These are phyloP conservation scores for Tuber microsphaerosporum DNA, from an alignment of 495 filamentous ascomycete species.

Conservation along the genomic window DNA sequence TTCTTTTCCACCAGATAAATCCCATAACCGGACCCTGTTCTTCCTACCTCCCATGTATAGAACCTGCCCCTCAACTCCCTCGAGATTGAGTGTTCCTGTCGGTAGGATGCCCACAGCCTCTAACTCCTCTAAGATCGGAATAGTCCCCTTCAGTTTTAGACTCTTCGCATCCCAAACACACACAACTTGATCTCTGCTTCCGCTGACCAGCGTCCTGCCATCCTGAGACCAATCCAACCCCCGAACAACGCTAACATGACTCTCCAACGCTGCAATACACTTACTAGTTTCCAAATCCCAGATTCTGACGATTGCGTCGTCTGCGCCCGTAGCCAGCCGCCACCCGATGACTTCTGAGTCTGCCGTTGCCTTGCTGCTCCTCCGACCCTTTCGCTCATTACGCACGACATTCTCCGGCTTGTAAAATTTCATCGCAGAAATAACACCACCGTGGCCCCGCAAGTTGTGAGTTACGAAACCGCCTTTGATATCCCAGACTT, in stretches of 20 bases:
- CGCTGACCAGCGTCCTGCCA: conserved; percentile 72
- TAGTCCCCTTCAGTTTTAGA: conserved; percentile 76
- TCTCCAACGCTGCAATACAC: conserved; percentile 69
- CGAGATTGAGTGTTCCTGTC: conserved; percentile 22
- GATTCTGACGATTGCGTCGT: conserved; percentile 83
- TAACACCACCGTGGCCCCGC: conserved; percentile 78
- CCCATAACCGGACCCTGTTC: conserved; percentile 76
- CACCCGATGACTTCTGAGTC: conserved; percentile 53
- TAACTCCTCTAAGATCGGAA: conserved; percentile 76
- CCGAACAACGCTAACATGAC: conserved; percentile 87
- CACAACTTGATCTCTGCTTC: conserved; percentile 87
- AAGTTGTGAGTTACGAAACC: conserved; percentile 94
- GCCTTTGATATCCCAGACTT: conserved; percentile 90
- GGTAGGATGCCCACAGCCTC: conserved; percentile 74
- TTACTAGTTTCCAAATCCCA: conserved; percentile 84
- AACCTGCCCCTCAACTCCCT: conserved; percentile 43
- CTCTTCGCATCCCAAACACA: conserved; percentile 79
- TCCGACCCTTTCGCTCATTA: conserved; percentile 40
- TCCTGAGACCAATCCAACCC: conserved; percentile 68
- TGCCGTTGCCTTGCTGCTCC: conserved; percentile 45
- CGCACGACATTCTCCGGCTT: conserved; percentile 50
- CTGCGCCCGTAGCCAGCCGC: conserved; percentile 78
- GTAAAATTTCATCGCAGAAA: conserved; percentile 89
- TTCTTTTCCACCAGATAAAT: conserved; percentile 65
- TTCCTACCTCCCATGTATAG: conserved; percentile 82